These are phyloP conservation scores for Colletotrichum sojae DNA, from an alignment of 2,329 filamentous ascomycete genomes.

Conservation along the genomic window DNA sequence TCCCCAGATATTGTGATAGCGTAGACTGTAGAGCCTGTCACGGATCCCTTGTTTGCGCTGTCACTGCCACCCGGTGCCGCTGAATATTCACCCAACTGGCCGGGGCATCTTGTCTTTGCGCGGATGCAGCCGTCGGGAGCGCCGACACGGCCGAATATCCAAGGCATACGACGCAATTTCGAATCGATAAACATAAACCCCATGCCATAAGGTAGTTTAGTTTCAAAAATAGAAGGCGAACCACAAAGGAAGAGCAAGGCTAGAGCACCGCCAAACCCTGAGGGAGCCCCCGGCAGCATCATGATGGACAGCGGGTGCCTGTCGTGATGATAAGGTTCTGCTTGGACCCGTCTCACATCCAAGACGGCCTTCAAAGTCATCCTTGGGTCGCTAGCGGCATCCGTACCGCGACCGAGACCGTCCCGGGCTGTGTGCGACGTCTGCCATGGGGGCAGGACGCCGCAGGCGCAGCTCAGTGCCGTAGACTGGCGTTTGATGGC, in stretches of 20 bases:
- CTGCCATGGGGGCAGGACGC: constrained; percentile 2
- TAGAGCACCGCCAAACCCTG: constrained; percentile 5
- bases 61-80: constrained; percentile 13
- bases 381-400: not conserved
- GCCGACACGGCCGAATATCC: constrained; percentile 23
- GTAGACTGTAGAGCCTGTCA: constrained; percentile 7
- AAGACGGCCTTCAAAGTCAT: constrained; percentile 16
- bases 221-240: constrained; percentile 36
- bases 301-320: constrained; percentile 7
- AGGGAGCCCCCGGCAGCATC: not conserved
- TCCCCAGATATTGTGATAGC: not conserved
- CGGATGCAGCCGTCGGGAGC: constrained; percentile 24
- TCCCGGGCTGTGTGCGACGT: constrained; percentile 3
- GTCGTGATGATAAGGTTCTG: constrained; percentile 34
- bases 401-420: constrained; percentile 9
- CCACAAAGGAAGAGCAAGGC: not conserved
- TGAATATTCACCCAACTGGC: constrained; percentile 18
- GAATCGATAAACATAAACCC: constrained; percentile 11
- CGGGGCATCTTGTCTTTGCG: constrained; percentile 28
- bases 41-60: constrained; percentile 15
- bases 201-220: constrained; percentile 18
- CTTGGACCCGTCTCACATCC: constrained; percentile 30
- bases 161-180: constrained; percentile 11
- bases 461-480: not conserved
- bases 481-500: constrained; percentile 15